These are phyloP conservation scores for Annulohypoxylon nitens DNA, from an alignment of 495 filamentous ascomycete genomes.

Conservation along the genomic window DNA sequence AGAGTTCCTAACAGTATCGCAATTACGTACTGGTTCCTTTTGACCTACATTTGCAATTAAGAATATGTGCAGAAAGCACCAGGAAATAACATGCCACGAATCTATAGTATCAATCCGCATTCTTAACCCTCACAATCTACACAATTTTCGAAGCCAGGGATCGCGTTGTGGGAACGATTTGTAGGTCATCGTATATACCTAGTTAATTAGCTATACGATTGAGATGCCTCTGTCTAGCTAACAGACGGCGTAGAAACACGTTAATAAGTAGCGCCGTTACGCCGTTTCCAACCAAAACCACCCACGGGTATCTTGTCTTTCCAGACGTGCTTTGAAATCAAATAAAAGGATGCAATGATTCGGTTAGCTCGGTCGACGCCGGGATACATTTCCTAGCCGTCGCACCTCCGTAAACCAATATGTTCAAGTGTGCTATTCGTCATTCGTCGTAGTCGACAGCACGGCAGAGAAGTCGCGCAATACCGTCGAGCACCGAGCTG, in stretches of 20 bases:
- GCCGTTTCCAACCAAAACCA: conserved; percentile 31
- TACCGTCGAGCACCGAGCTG: not conserved
- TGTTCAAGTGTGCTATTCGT: not conserved
- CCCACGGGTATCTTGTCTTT: conserved; percentile 30
- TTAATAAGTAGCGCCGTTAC: conserved; percentile 5
- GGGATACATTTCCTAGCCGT: not conserved
- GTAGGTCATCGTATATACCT: not conserved
- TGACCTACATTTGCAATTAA: too few relatives aligned
- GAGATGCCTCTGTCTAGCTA: too few relatives aligned
- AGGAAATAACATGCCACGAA: too few relatives aligned
- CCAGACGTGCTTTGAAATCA: conserved; percentile 2
- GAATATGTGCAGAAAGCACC: too few relatives aligned
- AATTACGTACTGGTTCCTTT: too few relatives aligned
- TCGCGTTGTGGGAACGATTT: too few relatives aligned
- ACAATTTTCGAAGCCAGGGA: too few relatives aligned
- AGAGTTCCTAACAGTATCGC: too few relatives aligned
- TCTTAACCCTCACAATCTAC: too few relatives aligned
- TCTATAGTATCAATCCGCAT: too few relatives aligned
- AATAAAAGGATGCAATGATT: not conserved
- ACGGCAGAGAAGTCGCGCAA: not conserved
- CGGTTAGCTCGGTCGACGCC: not conserved
- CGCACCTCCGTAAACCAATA: not conserved
- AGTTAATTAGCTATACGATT: too few relatives aligned
- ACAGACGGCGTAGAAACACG: not conserved
- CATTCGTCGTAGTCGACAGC: not conserved